phyloP scores from a whole-genome alignment of 768 basidiomycete species.

The Amanita fuliginea region DNA sequence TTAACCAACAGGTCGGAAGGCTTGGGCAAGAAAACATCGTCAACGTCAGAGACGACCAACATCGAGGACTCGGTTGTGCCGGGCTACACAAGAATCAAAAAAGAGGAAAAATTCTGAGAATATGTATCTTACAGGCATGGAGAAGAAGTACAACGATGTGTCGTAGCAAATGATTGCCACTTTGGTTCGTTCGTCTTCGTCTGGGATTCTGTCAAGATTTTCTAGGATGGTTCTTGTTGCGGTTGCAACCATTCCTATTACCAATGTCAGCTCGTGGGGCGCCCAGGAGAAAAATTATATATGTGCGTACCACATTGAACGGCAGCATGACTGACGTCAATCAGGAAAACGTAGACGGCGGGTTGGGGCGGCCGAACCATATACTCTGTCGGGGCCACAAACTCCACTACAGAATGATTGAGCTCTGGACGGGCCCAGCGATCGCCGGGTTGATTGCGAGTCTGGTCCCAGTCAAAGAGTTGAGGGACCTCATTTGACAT shows the following conservation, averaged over 20 bases:
- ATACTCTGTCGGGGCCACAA: slow-evolving; percentile 96
- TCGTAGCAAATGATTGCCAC: slow-evolving; percentile 90
- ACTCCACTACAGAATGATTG: slow-evolving; percentile 92
- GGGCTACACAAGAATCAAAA: slow-evolving; percentile 26
- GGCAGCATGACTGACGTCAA: slow-evolving; percentile 91
- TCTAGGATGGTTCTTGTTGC: slow-evolving; percentile 95
- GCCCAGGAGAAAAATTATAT: not conserved
- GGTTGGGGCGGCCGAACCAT: slow-evolving; percentile 99
- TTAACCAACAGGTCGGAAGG: slow-evolving; percentile 96
- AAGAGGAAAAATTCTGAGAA: not conserved
- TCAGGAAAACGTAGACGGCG: slow-evolving; percentile 92
- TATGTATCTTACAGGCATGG: slow-evolving; percentile 54
- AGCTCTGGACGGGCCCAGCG: slow-evolving; percentile 91
- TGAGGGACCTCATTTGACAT: slow-evolving; percentile 98
- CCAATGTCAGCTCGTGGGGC: not conserved
- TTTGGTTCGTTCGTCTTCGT: slow-evolving; percentile 89
- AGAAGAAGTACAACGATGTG: slow-evolving; percentile 92
- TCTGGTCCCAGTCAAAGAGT: slow-evolving; percentile 97
- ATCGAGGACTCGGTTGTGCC: slow-evolving; percentile 75
- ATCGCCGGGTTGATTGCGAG: slow-evolving; percentile 87
- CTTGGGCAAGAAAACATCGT: slow-evolving; percentile 96
- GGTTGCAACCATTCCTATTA: slow-evolving; percentile 90
- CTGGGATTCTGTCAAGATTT: slow-evolving; percentile 89
- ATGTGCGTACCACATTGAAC: slow-evolving; percentile 74
- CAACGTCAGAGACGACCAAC: slow-evolving; percentile 95